phyloP scores from a whole-genome alignment of 1,284 basidiomycete species.

The Schizophyllum commune region DNA sequence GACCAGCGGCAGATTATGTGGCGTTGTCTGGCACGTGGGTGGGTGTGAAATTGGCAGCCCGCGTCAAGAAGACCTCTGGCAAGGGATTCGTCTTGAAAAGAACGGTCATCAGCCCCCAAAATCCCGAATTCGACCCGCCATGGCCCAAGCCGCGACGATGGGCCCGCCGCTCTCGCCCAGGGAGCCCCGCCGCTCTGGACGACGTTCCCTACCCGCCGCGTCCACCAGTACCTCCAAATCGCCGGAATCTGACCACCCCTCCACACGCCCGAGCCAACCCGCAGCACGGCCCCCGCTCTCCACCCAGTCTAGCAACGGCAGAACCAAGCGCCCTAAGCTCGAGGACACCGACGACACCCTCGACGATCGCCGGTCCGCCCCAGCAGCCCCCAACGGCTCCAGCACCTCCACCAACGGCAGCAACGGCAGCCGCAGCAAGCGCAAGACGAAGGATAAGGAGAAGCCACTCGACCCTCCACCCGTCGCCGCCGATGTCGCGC shows the following conservation, averaged over 20 bases:
- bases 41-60: background rate
- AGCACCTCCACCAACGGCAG: constrained; percentile 31
- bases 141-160: constrained; percentile 37
- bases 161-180: constrained; percentile 68
- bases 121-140: background rate
- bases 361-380: constrained; percentile 34
- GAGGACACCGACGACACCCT: constrained; percentile 62
- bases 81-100: background rate
- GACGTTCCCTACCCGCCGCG: constrained; percentile 58
- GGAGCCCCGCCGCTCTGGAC: constrained; percentile 68
- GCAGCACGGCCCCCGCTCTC: constrained; percentile 25
- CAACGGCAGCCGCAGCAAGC: constrained; percentile 40
- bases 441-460: constrained; percentile 53
- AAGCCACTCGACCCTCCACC: constrained; percentile 25
- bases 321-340: constrained; percentile 60
- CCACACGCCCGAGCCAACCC: constrained; percentile 37
- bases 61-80: background rate
- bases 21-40: background rate
- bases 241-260: constrained; percentile 54
- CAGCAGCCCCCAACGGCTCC: constrained; percentile 11
- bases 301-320: constrained; percentile 34
- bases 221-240: constrained; percentile 66
- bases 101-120: background rate
- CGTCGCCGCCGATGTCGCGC: constrained; percentile 12
- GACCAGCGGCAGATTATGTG: background rate